Evolutionary conservation across 2,329 filamentous ascomycete species (phyloP).

Genomic region (Pestalotiopsis sp.): DNA sequence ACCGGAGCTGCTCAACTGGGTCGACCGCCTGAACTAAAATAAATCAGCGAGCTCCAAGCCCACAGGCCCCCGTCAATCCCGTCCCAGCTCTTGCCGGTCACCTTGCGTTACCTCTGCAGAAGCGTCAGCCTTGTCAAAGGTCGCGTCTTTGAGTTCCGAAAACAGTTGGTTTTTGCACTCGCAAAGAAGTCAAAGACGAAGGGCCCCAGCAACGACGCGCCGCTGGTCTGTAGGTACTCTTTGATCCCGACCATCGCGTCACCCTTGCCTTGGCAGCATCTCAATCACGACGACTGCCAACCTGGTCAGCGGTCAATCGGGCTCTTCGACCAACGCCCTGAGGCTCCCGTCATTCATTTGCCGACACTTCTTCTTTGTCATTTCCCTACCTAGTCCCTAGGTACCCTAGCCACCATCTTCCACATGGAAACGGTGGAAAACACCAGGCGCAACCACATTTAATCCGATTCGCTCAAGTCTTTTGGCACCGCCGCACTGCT

Average conservation of each 20-base stretch:
- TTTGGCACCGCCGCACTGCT: background rate
- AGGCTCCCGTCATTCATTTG: background rate
- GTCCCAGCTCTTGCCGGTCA: background rate
- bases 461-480: background rate
- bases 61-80: background rate
- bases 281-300: background rate
- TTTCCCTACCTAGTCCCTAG: background rate
- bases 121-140: constrained; percentile 16
- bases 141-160: constrained; percentile 31
- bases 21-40: background rate
- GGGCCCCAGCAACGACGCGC: background rate
- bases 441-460: background rate
- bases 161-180: constrained; percentile 23
- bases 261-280: background rate
- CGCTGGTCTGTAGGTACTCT: background rate
- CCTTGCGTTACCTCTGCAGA: background rate
- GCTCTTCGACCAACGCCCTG: background rate
- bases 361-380: background rate
- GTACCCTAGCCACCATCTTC: background rate
- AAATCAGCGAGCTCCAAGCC: background rate
- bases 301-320: background rate
- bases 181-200: constrained; percentile 1
- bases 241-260: background rate
- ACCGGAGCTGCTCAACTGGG: background rate
- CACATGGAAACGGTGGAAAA: background rate